These are phyloP conservation scores for Fusarium sp. DNA, from an alignment of 2,329 filamentous ascomycete species.

Conservation along the genomic window DNA sequence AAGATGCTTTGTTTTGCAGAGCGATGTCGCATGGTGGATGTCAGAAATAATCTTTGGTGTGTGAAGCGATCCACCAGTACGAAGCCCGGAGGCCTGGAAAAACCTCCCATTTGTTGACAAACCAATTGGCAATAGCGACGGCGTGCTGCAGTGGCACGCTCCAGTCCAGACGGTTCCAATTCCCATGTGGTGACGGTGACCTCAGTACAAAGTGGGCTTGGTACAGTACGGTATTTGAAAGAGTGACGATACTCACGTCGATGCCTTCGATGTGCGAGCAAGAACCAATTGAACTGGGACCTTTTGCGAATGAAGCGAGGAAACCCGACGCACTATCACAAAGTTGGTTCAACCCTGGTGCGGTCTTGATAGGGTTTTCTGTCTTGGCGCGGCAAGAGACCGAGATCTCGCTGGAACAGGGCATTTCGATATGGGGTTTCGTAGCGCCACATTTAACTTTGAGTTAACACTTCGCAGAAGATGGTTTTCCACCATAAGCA, in stretches of 20 bases:
- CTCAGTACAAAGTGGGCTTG: conserved; percentile 20
- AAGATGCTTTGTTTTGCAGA: conserved; percentile 30
- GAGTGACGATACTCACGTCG: conserved; percentile 25
- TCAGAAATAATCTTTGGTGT: conserved; percentile 50
- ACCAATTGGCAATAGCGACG: conserved; percentile 40
- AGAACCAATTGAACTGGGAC: conserved; percentile 12
- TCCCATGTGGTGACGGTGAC: conserved; percentile 40
- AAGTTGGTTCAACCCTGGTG: conserved; percentile 35
- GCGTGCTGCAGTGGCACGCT: conserved; percentile 46
- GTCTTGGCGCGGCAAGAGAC: conserved; percentile 27
- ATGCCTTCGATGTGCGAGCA: not conserved
- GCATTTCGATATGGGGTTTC: conserved; percentile 37
- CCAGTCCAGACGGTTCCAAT: conserved; percentile 37
- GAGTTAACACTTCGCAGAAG: conserved; percentile 32
- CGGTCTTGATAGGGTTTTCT: conserved; percentile 15
- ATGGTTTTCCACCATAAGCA: conserved; percentile 25
- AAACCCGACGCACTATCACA: conserved; percentile 23
- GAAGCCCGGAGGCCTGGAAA: conserved; percentile 48
- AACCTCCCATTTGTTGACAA: conserved; percentile 47
- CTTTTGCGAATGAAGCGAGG: conserved; percentile 9
- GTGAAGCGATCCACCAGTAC: conserved; percentile 43
- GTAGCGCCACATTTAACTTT: conserved; percentile 36
- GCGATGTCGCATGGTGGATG: conserved; percentile 40
- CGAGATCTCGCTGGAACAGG: conserved; percentile 39
- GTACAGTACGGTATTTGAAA: conserved; percentile 22